A percentile compares a stretch with the other conserved stretches of the same genome.
Evolutionary conservation across 345 rosid species (phyloP).

Genomic region (Lenwebbia sp.): DNA sequence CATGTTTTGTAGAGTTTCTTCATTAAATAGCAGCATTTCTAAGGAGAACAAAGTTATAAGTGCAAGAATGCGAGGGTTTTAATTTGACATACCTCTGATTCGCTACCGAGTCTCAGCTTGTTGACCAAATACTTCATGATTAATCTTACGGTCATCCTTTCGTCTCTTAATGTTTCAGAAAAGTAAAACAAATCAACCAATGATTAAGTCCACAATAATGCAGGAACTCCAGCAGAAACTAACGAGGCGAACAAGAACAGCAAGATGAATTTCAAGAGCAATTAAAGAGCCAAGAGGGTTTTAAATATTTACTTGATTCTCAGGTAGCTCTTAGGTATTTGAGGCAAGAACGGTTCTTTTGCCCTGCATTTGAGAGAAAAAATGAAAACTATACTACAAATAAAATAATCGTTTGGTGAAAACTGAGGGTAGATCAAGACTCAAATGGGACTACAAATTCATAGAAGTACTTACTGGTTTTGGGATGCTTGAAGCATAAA

Average conservation of each 20-base stretch:
- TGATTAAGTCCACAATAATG: neutral
- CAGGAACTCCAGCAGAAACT: neutral
- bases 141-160: conserved; percentile 84
- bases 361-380: conserved; percentile 37
- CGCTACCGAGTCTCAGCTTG: conserved; percentile 83
- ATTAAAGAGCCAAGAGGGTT: neutral
- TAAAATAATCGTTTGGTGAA: neutral
- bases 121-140: conserved; percentile 83
- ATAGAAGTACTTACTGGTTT: conserved; percentile 64
- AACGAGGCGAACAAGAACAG: neutral
- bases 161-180: conserved; percentile 44
- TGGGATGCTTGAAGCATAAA: conserved; percentile 84
- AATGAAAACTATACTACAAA: neutral
- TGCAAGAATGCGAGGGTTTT: neutral
- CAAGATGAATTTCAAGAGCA: neutral
- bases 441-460: neutral
- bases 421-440: neutral
- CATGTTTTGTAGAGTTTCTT: neutral
- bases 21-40: neutral
- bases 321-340: conserved; percentile 87
- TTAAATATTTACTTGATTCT: conserved; percentile 74
- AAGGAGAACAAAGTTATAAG: neutral
- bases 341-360: conserved; percentile 85
- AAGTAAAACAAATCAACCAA: neutral
- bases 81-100: conserved; percentile 72